Base-by-base conservation (phyloP, 2,329 filamentous ascomycete genomes). In the Pyrenochaeta sp. region DNA sequence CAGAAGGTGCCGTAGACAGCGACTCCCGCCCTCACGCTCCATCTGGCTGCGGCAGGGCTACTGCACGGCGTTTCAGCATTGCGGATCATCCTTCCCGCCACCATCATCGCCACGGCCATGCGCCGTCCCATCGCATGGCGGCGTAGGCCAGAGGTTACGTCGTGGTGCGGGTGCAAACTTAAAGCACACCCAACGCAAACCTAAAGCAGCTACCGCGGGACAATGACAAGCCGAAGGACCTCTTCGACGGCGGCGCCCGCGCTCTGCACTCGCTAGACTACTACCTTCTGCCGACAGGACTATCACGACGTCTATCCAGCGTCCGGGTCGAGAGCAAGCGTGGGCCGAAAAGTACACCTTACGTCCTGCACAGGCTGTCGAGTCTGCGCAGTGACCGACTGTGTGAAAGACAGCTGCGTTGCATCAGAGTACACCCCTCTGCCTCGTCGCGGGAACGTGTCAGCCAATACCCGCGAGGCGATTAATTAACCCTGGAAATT, bases 81-180 rank as follows among this genome's bases (percentile, higher is more conserved):
- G 62, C 58, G 55, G 49, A 48, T 60, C 61, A 62, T 65, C 62
- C 64, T 65, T 65, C 64, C 62, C 62, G 62, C 53, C 54, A 39
- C 25, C n/a, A 47, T 50, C 22, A 40, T 25, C 34, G 30, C 15
- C 22, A 24, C 22, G 47, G 30, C 15, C 22, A 24, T 42, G 8
- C 39, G 7, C 39, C 8, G 22, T 24, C 19, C 39, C 8, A 42
- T 24, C 19, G 42, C 42, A 44, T 44, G 42, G 42, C 42, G 22
- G 5, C 36, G 36, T 13, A 10, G n/a, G 40, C 28, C 47, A 28
- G 50, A 51, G 19, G 42, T 12, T 25, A 30, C 44, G 37, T 36
- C 1, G 39, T 50, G 40, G 50, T 53, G 56, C 51, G 30, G 22
- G 45, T 39, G 54, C 54, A 51, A 58, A 48, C 55, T 37, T 47